Percentiles rank a stretch among this genome's conserved stretches.
phyloP scores from a whole-genome alignment of 306 rosid genomes.

The Glycyrrhiza uralensis region DNA sequence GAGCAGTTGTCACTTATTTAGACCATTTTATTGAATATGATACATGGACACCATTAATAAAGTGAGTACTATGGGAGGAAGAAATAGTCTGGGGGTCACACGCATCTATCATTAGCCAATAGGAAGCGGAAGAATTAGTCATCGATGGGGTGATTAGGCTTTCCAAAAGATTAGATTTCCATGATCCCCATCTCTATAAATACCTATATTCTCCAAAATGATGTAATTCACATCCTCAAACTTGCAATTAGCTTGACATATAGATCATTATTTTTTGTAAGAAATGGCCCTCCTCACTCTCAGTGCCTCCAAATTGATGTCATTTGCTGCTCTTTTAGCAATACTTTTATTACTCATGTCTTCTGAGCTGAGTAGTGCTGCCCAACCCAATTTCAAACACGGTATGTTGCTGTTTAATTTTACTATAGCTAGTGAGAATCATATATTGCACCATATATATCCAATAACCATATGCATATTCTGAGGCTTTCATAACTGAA shows the following conservation, averaged over 20 bases:
- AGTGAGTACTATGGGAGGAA: too few species aligned
- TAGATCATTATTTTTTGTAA: not conserved
- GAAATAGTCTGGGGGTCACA: too few species aligned
- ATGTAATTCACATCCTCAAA: not conserved
- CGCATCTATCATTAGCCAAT: too few species aligned
- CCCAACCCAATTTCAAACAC: not conserved
- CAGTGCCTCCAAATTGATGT: not conserved
- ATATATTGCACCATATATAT: too few species aligned
- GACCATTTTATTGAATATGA: too few species aligned
- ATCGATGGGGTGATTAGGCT: not conserved
- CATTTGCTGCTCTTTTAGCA: not conserved
- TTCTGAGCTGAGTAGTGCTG: not conserved
- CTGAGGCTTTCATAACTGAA: too few species aligned
- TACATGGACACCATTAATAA: too few species aligned
- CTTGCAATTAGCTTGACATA: not conserved
- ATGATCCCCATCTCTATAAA: conserved; percentile 7
- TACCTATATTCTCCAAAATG: not conserved
- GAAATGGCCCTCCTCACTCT: not conserved
- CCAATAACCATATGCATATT: too few species aligned
- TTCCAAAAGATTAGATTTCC: not conserved
- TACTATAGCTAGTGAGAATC: too few species aligned
- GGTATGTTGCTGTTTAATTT: not conserved
- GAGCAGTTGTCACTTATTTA: too few species aligned
- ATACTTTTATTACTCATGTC: not conserved
- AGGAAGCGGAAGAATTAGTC: not conserved